Base-by-base conservation (phyloP, 23 red algal species). In the Gracilaria gracilis region DNA sequence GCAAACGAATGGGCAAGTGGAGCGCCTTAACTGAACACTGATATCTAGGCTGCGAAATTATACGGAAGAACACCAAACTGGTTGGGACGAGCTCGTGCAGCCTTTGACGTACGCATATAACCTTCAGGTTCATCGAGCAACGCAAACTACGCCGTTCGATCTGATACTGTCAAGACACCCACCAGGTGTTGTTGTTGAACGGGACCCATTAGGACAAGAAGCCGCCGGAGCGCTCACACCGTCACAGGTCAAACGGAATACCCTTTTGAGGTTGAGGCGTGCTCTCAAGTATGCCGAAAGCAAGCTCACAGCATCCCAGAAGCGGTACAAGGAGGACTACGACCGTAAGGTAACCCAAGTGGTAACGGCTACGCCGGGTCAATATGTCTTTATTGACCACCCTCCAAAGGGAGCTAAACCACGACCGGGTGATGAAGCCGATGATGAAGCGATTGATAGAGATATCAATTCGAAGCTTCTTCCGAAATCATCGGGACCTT, bases 91-190 rank as follows among this genome's bases (percentile, higher is more conserved):
- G 2, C 31, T 9, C n/a, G 33, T 89, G 19, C 29, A 46, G 33
- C 67, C 72, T 7, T n/a, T 89, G 21, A 75, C 66, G 32, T 75
- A 75, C n/a, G 69, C 62, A 9, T 89, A 75, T 37, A 89, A 89
- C 66, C 40, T 67, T 12, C 67, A 89, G 66, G 85, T 89, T 1
- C 67, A 89, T 42, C 25, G 64, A 17, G 38, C 57, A 6, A 62
- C 47, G 1, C 38, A 32, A 33, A 55, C 62, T 21, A 69, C 82
- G 29, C 25, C 78, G 23, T 81, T 81, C 48, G 27, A 55, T 20
- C 78, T 81, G 8, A 25, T 81, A 4, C 78, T 81, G 8, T 61
- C 78, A 16, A 27, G 34, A 6, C 34, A 15, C 2, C 78, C 78
- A 4, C 69, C 19, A 34, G 40, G 69, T 48, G 50, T 77, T 50